A percentile compares a stretch with the other conserved stretches of the same genome.
Evolutionary conservation across 306 rosid genomes (phyloP).

Genomic region (Herpetospermum pedunculosum): DNA sequence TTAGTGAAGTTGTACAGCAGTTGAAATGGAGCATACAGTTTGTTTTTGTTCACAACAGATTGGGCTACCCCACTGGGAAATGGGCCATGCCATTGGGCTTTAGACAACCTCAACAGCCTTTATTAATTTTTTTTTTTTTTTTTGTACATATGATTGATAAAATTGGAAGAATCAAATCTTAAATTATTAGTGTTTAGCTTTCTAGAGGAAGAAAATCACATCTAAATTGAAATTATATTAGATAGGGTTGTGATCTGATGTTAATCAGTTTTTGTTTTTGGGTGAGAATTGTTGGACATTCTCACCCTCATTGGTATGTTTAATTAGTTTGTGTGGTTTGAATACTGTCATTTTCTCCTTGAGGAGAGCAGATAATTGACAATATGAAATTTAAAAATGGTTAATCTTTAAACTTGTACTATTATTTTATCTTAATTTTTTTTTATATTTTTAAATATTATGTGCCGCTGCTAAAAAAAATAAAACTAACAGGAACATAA

Average conservation of each 20-base stretch:
- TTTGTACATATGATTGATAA: neutral
- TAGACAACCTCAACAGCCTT: neutral
- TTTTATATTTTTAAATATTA: no score
- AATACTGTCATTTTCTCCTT: neutral
- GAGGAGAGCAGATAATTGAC: no score
- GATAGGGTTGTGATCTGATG: neutral
- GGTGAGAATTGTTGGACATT: neutral
- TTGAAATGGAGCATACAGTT: constrained; percentile 15
- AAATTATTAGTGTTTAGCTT: neutral
- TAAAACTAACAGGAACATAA: no score
- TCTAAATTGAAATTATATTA: neutral
- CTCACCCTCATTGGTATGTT: neutral
- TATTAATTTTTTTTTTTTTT: neutral
- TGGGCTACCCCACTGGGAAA: neutral
- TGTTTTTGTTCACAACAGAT: neutral
- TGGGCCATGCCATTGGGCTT: neutral
- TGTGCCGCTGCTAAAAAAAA: no score
- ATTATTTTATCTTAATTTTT: no score
- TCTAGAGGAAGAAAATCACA: neutral
- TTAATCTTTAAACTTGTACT: no score
- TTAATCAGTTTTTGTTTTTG: neutral
- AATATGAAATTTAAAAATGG: no score
- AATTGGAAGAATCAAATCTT: neutral
- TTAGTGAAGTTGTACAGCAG: constrained; percentile 67
- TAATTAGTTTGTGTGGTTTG: neutral